A percentile compares a stretch with the other conserved stretches of the same genome.
Evolutionary conservation across 2,329 filamentous ascomycete genomes (phyloP).

Genomic region (Pseudogymnoascus sp.): DNA sequence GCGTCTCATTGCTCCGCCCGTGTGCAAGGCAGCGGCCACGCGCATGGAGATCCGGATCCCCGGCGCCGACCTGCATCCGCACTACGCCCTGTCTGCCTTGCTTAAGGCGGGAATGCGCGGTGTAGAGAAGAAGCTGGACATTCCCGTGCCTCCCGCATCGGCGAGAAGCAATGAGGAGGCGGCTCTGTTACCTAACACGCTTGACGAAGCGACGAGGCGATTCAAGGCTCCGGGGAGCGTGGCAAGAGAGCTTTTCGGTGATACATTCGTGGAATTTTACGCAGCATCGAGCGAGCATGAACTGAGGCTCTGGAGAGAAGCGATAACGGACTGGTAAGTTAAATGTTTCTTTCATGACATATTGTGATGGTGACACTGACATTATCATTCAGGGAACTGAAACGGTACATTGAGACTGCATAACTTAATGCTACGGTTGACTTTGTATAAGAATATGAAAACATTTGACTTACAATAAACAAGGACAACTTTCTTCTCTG

Average conservation of each 20-base stretch:
- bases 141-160: conserved; percentile 77
- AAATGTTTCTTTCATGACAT: background rate
- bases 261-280: conserved; percentile 93
- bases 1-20: conserved; percentile 80
- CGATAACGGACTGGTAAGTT: conserved; percentile 89
- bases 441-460: background rate
- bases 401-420: background rate
- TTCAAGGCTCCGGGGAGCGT: conserved; percentile 76
- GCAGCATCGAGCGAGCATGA: conserved; percentile 93
- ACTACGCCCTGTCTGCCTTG: conserved; percentile 79
- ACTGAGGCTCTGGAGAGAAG: conserved; percentile 83
- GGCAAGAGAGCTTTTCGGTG: conserved; percentile 87
- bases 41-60: conserved; percentile 88
- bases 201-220: conserved; percentile 74
- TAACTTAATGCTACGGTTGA: background rate
- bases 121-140: conserved; percentile 82
- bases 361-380: background rate
- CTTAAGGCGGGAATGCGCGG: conserved; percentile 84
- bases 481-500: background rate
- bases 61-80: conserved; percentile 91
- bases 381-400: background rate
- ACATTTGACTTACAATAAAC: background rate
- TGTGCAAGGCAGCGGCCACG: conserved; percentile 74
- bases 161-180: conserved; percentile 69
- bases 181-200: conserved; percentile 69